Base-by-base conservation (phyloP, 768 basidiomycete genomes). In the Agrocybe praecox region DNA sequence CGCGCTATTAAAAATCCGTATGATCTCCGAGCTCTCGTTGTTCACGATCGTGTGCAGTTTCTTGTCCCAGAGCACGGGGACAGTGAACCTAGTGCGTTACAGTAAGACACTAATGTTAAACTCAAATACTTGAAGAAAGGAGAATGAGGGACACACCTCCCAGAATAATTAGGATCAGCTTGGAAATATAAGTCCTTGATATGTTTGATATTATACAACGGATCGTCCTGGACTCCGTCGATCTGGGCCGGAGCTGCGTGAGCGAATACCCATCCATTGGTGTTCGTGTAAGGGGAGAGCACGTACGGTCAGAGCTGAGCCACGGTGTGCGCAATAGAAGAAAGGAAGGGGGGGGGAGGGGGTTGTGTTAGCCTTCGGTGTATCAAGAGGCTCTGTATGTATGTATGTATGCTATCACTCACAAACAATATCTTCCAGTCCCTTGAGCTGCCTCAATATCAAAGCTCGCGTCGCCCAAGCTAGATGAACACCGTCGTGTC, bases 11-110 rank as follows among this genome's bases (percentile, higher is more conserved):
- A 98, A 83, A 8, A 96, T 90, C 55, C 96, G 88, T 66, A 98
- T 94, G 68, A 98, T 95, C 74, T 98, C 96, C 2, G 90, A 87
- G 62, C 87, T 89, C 69, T 99, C 96, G 69, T 98, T 98, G 77
- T 94, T 98, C 56, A 99, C 97, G 62, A 98, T 90, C 40, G 89
- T 90, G 45, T 88, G 75, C 43, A 69, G 75, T 71, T 96, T 92
- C 77, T 87, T 96, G 75, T 98, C 97, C 92, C 94, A 99, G 6
- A 99, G 78, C 32, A 94, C 73, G 6, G 95, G 95, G 9, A 94
- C 92, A 1, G 94, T 94, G 77, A 93, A 94, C 36, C 90, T 85
- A 53, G n/a, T n/a, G n/a, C n/a, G n/a, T n/a, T n/a, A 15, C 15
- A 42, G 43, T 22, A 49, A n/a, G n/a, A n/a, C n/a, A n/a, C n/a